Conservation (phyloP, 2,329 filamentous ascomycete genomes). For the Botrytis galanthina region DNA sequence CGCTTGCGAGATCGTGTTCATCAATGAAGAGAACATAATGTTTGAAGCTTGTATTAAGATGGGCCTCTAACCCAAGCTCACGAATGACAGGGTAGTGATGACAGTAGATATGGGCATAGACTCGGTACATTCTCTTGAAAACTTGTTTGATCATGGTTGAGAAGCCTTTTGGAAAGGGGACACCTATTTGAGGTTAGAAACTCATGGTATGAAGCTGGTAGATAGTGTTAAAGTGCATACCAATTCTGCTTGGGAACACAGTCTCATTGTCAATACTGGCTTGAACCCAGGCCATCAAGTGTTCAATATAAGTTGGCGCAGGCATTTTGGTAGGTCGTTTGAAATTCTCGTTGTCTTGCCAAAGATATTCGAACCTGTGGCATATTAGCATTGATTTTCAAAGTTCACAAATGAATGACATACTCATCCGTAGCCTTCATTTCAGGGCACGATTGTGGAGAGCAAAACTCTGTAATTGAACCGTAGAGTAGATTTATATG, state of each 20-base stretch:
- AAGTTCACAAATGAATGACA: conserved; percentile 33
- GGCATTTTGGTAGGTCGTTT: conserved; percentile 98
- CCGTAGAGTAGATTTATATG: conserved; percentile 99
- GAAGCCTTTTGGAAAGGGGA: conserved; percentile 93
- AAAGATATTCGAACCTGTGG: conserved; percentile 90
- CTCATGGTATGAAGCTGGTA: conserved; percentile 38
- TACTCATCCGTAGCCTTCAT: conserved; percentile 99
- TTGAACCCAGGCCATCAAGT: conserved; percentile 96
- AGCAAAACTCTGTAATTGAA: conserved; percentile 98
- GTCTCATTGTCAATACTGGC: conserved; percentile 92
- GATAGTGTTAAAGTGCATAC: conserved; percentile 53
- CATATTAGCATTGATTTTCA: conserved; percentile 18
- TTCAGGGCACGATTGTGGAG: conserved; percentile 92
- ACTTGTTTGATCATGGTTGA: conserved; percentile 85
- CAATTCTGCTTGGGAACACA: conserved; percentile 91
- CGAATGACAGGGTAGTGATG: conserved; percentile 98
- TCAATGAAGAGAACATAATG: conserved; percentile 99
- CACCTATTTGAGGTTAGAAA: conserved; percentile 52
- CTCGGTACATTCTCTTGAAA: conserved; percentile 98
- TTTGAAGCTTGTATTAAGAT: conserved; percentile 99
- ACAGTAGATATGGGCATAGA: conserved; percentile 99
- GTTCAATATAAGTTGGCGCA: conserved; percentile 94
- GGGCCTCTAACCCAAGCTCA: conserved; percentile 90
- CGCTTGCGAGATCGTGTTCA: conserved; percentile 87
- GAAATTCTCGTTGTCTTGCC: conserved; percentile 93